Conservation (phyloP, 345 rosid genomes). For the Euphorbia peplus region DNA sequence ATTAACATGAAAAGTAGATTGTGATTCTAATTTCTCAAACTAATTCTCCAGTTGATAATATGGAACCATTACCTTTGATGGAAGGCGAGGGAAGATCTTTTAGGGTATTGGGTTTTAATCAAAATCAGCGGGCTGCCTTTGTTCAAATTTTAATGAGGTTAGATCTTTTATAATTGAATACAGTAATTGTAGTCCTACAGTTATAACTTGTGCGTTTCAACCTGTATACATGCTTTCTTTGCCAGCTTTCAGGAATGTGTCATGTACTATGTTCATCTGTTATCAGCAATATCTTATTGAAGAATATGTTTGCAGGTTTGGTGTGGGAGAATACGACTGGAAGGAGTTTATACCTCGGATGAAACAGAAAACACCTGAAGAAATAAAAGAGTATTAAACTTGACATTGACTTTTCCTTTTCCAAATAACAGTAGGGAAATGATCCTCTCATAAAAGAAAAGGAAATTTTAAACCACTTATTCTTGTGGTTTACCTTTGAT, state of each 20-base stretch:
- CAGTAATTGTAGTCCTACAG: neutral
- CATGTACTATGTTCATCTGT: neutral
- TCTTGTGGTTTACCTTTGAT: neutral
- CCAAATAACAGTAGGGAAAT: neutral
- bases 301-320: constrained; percentile 56
- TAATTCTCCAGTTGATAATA: constrained; percentile 49
- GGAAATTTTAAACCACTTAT: neutral
- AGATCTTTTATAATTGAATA: neutral
- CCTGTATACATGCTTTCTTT: neutral
- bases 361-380: constrained; percentile 89
- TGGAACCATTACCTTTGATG: constrained; percentile 86
- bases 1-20: constrained; percentile 1
- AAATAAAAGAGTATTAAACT: constrained; percentile 62
- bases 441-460: neutral
- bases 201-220: neutral
- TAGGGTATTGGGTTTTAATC: constrained; percentile 89
- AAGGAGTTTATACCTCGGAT: constrained; percentile 81
- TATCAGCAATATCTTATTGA: constrained; percentile 16
- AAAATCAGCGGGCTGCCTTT: constrained; percentile 91
- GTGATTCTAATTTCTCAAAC: constrained; percentile 16
- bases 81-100: constrained; percentile 98
- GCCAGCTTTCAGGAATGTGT: neutral
- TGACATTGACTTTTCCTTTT: constrained; percentile 13
- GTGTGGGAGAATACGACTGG: constrained; percentile 86
- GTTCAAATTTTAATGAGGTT: constrained; percentile 94